Evolutionary conservation across 306 rosid genomes (phyloP), one percentile per base, ranked within the genome.

Genomic region (Rosa rugosa): DNA sequence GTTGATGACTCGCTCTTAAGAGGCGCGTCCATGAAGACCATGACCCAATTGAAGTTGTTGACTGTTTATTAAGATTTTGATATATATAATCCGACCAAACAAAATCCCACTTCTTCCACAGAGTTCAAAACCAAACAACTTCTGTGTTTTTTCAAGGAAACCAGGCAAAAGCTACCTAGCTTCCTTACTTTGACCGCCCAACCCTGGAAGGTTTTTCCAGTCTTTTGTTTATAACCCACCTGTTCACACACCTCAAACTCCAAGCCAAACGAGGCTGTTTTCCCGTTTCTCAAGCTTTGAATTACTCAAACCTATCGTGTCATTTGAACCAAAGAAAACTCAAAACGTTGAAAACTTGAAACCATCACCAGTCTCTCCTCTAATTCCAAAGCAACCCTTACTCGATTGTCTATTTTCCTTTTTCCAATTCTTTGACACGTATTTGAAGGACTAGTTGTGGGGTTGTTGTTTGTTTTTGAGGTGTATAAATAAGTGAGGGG

Each of bases 171-270:
- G 70, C 45, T 7, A 36, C 12, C 0, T 17, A 31, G 91, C 86
- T 85, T 75, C 68, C 92, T 59, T 85, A 86, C 77, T 86, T 91
- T 91, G 94, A 91, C 94, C 84, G 75, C 78, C 84, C 69, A 63
- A 23, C 60, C 63, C 12, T n/a, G n/a, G n/a, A n/a, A n/a, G n/a
- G 50, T 54, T 69, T 81, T 53, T 57, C 34, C 64, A 57, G 4
- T 57, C 80, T 72, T 22, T 69, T 11, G 34, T 47, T 49, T 70
- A 59, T 67, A 69, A 42, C 22, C 5, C 11, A 71, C 12, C 0
- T 51, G 75, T 36, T 8, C 75, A 46, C 75, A 73, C 70, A 4
- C 41, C 41, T 31, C 11, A 11, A 11, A 60, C 44, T 34, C 27
- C 5, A 49, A 70, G 12, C 49, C 59, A 76, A 77, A 11, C 78